A percentile compares a stretch with the other conserved stretches of the same genome.
These are phyloP conservation scores for Moesziomyces aphidis DNA, from an alignment of 1,284 basidiomycete species.

Conservation along the genomic window DNA sequence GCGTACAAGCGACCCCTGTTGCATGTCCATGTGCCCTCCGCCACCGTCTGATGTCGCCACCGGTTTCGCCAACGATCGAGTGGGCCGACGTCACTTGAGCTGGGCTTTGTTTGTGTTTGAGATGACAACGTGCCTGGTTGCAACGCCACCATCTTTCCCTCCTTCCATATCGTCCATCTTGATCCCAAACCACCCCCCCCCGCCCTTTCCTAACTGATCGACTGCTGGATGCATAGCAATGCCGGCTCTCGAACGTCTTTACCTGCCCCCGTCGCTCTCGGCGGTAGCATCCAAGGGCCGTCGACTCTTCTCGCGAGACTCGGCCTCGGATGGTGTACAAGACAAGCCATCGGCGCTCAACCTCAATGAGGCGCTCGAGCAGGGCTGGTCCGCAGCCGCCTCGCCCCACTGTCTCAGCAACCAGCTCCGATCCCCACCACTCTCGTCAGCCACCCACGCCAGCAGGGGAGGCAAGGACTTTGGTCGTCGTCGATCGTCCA, in stretches of 20 bases:
- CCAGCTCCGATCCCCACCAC: conserved; percentile 18
- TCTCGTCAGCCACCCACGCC: conserved; percentile 1
- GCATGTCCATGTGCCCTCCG: background rate
- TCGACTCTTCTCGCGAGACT: conserved; percentile 30
- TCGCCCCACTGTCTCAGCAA: conserved; percentile 30
- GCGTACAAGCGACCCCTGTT: too few species aligned
- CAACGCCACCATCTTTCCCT: background rate
- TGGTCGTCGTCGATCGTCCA: conserved; percentile 26
- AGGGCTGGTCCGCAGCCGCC: conserved; percentile 8
- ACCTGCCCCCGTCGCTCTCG: conserved; percentile 26
- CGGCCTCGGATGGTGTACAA: background rate
- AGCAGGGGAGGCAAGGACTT: conserved; percentile 12
- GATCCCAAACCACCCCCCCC: background rate
- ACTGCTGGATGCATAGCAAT: conserved; percentile 5
- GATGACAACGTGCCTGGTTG: background rate
- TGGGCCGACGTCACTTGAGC: background rate
- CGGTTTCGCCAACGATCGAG: background rate
- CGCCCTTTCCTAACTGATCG: conserved; percentile 1
- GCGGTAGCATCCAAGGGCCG: conserved; percentile 30
- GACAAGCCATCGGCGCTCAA: conserved; percentile 20
- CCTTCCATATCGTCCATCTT: background rate
- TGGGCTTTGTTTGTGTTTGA: background rate
- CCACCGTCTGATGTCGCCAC: background rate
- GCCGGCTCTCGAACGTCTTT: conserved; percentile 31
- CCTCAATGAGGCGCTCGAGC: conserved; percentile 31